These are phyloP conservation scores for Articulospora tetracladia DNA, from an alignment of 495 filamentous ascomycete genomes.

Conservation along the genomic window DNA sequence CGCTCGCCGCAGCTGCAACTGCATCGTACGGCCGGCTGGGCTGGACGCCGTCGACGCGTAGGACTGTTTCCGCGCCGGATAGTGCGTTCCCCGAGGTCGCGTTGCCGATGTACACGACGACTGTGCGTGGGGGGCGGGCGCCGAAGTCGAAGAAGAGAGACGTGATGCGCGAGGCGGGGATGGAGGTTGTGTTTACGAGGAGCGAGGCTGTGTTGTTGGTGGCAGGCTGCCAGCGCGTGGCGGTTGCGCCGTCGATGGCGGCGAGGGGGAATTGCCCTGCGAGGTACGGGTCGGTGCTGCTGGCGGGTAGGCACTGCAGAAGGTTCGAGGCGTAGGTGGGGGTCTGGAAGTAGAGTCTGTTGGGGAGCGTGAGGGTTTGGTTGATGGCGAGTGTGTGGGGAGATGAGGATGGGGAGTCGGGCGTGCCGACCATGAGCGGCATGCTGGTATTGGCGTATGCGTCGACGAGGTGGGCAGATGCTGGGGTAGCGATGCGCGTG, in stretches of 20 bases:
- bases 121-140: conserved; percentile 51
- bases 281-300: conserved; percentile 43
- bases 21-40: conserved; percentile 32
- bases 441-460: conserved; percentile 42
- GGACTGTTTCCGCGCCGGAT: conserved; percentile 15
- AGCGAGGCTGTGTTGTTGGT: conserved; percentile 44
- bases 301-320: conserved; percentile 59
- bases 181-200: conserved; percentile 36
- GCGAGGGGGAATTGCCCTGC: conserved; percentile 71
- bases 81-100: conserved; percentile 18
- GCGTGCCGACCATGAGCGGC: conserved; percentile 44
- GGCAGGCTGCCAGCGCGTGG: conserved; percentile 70
- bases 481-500: conserved; percentile 42
- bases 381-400: conserved; percentile 46
- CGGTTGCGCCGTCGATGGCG: conserved; percentile 64
- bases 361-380: conserved; percentile 52
- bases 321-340: conserved; percentile 57
- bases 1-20: neutral
- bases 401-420: conserved; percentile 18
- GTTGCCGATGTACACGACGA: conserved; percentile 54
- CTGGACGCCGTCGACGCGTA: conserved; percentile 23
- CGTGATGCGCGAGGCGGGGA: conserved; percentile 36
- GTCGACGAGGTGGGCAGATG: conserved; percentile 30
- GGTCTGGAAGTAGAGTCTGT: conserved; percentile 41
- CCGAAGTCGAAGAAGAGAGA: conserved; percentile 68